phyloP scores from a whole-genome alignment of 805 yeast species.

The Yarrowia yakushimensis region DNA sequence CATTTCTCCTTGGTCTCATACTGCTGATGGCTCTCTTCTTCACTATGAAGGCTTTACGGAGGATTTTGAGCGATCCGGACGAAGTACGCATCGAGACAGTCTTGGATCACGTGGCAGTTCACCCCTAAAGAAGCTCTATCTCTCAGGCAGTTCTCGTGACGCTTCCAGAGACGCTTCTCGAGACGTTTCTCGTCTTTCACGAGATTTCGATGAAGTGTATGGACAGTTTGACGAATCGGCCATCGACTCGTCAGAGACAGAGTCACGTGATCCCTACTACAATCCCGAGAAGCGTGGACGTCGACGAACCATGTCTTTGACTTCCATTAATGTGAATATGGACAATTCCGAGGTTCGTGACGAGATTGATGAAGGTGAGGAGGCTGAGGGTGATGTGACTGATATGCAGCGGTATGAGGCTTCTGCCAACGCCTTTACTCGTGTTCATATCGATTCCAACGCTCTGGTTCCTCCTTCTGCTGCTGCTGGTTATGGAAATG shows the following conservation, averaged over 20 bases:
- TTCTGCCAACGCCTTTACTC: not conserved
- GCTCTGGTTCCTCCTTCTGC: constrained; percentile 1
- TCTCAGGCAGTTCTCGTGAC: not conserved
- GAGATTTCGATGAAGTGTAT: not conserved
- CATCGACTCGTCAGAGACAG: not conserved
- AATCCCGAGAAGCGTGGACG: constrained; percentile 12
- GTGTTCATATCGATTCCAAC: constrained; percentile 2
- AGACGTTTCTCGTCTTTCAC: not conserved
- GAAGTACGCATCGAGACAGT: not conserved
- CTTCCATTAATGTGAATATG: constrained; percentile 14
- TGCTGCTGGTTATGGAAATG: not conserved
- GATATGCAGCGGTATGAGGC: constrained; percentile 13
- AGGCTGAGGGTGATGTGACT: not conserved
- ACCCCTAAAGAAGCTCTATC: not conserved
- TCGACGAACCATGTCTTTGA: constrained; percentile 15
- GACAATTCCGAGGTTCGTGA: constrained; percentile 6
- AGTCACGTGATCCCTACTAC: not conserved
- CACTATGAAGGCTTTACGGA: constrained; percentile 2
- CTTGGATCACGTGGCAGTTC: not conserved
- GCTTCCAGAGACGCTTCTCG: not conserved
- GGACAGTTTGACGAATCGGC: not conserved
- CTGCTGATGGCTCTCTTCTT: not conserved
- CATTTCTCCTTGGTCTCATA: constrained; percentile 15
- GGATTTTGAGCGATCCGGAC: not conserved
- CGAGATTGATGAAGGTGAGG: not conserved